phyloP scores from a whole-genome alignment of 495 filamentous ascomycete genomes.

The Lepraria neglecta region DNA sequence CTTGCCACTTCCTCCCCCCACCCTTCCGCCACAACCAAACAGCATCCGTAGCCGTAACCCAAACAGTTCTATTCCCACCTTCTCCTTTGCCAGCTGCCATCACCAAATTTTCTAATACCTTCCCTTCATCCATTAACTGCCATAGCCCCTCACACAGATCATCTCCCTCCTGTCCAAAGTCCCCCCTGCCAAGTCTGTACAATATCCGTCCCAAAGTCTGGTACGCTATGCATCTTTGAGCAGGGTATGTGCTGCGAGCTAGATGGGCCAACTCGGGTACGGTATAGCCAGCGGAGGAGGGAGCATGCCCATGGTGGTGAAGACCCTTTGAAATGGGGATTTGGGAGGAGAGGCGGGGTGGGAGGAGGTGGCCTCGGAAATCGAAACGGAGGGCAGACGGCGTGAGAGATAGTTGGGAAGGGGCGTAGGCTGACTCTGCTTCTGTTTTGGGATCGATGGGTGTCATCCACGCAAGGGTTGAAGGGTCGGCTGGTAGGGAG shows the following conservation, averaged over 20 bases:
- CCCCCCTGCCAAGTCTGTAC: slow-evolving; percentile 71
- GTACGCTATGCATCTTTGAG: slow-evolving; percentile 85
- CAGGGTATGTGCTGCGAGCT: slow-evolving; percentile 71
- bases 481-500: slow-evolving; percentile 71
- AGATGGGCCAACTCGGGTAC: slow-evolving; percentile 80
- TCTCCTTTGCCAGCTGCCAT: slow-evolving; percentile 55
- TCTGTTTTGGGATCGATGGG: slow-evolving; percentile 53
- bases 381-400: slow-evolving; percentile 80
- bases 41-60: slow-evolving; percentile 71
- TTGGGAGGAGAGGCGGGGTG: slow-evolving; percentile 62
- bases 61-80: slow-evolving; percentile 26
- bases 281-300: slow-evolving; percentile 91
- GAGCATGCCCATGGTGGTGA: slow-evolving; percentile 91
- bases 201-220: slow-evolving; percentile 82
- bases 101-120: slow-evolving; percentile 64
- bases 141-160: slow-evolving; percentile 60
- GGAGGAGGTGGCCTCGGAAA: slow-evolving; percentile 69
- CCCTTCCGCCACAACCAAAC: slow-evolving; percentile 87
- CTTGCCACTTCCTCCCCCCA: slow-evolving; percentile 43
- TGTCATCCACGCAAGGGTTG: slow-evolving; percentile 83
- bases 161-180: slow-evolving; percentile 61
- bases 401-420: slow-evolving; percentile 60
- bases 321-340: slow-evolving; percentile 71
- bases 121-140: slow-evolving; percentile 68
- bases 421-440: slow-evolving; percentile 70